These are phyloP conservation scores for Melastoma malabathricum DNA, from an alignment of 345 rosid species.

Conservation along the genomic window DNA sequence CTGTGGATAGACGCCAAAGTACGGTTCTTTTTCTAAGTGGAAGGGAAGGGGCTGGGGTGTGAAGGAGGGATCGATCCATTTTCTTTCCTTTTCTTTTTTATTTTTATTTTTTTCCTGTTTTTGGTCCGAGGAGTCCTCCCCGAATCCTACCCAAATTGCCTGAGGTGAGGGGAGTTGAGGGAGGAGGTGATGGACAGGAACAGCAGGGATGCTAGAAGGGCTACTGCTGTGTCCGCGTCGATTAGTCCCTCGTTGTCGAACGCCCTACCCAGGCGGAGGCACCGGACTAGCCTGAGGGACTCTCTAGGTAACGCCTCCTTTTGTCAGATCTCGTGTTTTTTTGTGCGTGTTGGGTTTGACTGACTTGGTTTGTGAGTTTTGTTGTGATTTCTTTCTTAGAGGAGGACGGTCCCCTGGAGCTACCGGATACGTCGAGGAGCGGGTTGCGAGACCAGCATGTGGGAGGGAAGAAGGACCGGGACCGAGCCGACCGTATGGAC, in stretches of 20 bases:
- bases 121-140: no score
- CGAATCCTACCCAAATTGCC: no score
- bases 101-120: no score
- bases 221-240: constrained; percentile 30
- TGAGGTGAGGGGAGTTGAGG: constrained; percentile 6
- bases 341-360: no score
- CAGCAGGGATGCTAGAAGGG: constrained; percentile 70
- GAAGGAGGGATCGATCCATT: not conserved
- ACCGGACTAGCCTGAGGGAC: constrained; percentile 70
- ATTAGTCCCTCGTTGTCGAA: constrained; percentile 14
- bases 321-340: no score
- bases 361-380: not conserved
- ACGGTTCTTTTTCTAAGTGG: no score
- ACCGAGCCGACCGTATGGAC: constrained; percentile 1
- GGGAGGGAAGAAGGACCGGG: constrained; percentile 49
- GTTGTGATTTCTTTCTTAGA: constrained; percentile 24
- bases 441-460: constrained; percentile 67
- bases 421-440: constrained; percentile 46
- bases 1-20: no score
- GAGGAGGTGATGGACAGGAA: constrained; percentile 56
- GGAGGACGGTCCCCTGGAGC: constrained; percentile 69
- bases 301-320: constrained; percentile 71
- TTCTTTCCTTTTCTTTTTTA: no score
- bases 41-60: not conserved
- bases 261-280: constrained; percentile 66